Evolutionary conservation across 345 rosid genomes (phyloP), one percentile per base, ranked within the genome.

Genomic region (Citrus medica): DNA sequence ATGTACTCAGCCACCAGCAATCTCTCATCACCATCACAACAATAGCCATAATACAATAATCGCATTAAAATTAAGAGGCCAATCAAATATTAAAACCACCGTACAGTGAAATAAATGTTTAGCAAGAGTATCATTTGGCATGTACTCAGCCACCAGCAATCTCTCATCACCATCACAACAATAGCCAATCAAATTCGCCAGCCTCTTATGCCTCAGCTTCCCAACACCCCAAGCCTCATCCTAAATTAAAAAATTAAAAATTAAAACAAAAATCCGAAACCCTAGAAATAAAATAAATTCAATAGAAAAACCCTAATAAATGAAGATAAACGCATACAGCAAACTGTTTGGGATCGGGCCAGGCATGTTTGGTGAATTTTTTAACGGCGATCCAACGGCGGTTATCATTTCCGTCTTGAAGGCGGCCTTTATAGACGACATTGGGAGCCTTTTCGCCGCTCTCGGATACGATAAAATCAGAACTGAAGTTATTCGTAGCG

Each of bases 161-260:
- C 98, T 92, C 85, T 95, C 98, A 78, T 95, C 98, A 16, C 98
- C 98, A 61, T 93, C 94, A 79, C 98, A 95, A 80, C 98, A 95
- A 74, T 92, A 95, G 30, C 98, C 98, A 76, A 95, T 89, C 91
- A 95, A 87, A 87, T 95, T 93, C 53, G 92, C 97, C 66, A 95
- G 63, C 78, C 91, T 88, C 67, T 76, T 84, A 76, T 92, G 92
- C 84, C 95, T 89, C 86, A 95, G 75, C 83, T 83, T 92, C 53
- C 98, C 95, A 16, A 93, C 92, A 74, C 91, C 93, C 84, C 81
- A 80, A 7, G 98, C 98, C 84, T 93, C 94, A n/a, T 89, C 92
- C 98, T 91, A 46, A 46, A 75, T 81, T 77, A 69, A 79, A 73
- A 16, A 24, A 67, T 14, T 8, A 67, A 24, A 9, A 59, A 30